These are phyloP conservation scores for Elsinoe australis DNA, from an alignment of 2,329 filamentous ascomycete species.

Conservation along the genomic window DNA sequence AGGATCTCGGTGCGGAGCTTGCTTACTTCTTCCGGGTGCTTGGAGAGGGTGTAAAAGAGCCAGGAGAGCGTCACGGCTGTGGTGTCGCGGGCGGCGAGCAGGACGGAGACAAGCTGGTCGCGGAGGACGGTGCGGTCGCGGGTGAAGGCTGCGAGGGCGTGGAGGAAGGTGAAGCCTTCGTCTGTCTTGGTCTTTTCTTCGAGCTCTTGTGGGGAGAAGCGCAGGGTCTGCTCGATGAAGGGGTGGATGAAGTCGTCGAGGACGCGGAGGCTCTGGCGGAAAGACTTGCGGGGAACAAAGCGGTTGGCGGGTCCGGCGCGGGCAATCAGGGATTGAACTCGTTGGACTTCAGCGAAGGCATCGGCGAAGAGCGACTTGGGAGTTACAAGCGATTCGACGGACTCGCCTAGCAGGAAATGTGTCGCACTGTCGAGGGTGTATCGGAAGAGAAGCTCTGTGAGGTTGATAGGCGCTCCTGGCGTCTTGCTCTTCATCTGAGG, in stretches of 20 bases:
- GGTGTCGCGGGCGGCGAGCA: constrained; percentile 81
- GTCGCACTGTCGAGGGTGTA: constrained; percentile 79
- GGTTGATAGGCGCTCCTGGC: constrained; percentile 52
- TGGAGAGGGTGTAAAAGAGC: constrained; percentile 72
- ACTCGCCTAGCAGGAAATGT: constrained; percentile 74
- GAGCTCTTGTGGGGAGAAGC: constrained; percentile 62
- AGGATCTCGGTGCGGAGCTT: constrained; percentile 69
- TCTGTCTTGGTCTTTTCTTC: constrained; percentile 65
- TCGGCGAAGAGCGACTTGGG: constrained; percentile 64
- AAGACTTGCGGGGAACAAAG: constrained; percentile 57
- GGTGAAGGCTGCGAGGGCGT: constrained; percentile 75
- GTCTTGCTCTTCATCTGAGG: constrained; percentile 45
- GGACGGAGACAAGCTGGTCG: constrained; percentile 74
- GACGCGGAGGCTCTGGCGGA: constrained; percentile 55
- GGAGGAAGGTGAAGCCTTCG: constrained; percentile 72
- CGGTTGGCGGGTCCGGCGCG: constrained; percentile 56
- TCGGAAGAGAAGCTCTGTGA: constrained; percentile 73
- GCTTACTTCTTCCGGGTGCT: constrained; percentile 57
- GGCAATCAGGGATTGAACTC: constrained; percentile 60
- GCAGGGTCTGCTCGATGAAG: constrained; percentile 68
- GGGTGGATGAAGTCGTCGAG: constrained; percentile 70
- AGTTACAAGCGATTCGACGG: constrained; percentile 54
- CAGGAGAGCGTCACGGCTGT: constrained; percentile 76
- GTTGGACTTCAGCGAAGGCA: constrained; percentile 72
- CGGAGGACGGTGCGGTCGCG: constrained; percentile 60